Evolutionary conservation across 192 early-diverging fungal species (phyloP), one percentile per base, ranked within the genome.

Genomic region (Lobosporangium transversale): DNA sequence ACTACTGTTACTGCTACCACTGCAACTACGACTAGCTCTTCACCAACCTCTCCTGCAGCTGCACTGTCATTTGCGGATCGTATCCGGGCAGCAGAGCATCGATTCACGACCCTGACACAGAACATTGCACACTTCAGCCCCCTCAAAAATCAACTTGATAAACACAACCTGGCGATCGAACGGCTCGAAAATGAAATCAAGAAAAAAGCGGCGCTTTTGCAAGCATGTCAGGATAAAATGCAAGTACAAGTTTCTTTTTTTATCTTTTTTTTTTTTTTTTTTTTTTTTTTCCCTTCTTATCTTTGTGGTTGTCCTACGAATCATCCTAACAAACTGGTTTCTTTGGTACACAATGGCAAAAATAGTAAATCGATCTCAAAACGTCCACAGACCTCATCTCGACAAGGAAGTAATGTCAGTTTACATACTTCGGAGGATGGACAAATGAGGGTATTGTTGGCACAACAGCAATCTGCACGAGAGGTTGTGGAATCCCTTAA

Each of bases 81-180:
- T 10, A 58, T 76, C 59, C 59, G 42, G 2, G 51, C 58, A 32
- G 64, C 73, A 30, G 73, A 76, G 37, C 73, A 76, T 32, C 57
- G 64, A 8, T 76, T 76, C 48, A 76, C 73, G 20, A 9, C 73
- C 11, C 43, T 76, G 24, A 76, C 73, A 9, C 73, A 76, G 21
- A 76, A 76, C 59, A 76, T 76, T 58, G 64, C 73, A 7, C 73
- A 76, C 53, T 76, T 76, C 53, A 76, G 73, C 53, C 73, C 73
- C 4, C 53, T 76, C 43, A 76, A 76, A 48, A 61, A 15, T 20
- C 73, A 67, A 23, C 48, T 76, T 15, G 73, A 76, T 57, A 76
- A 62, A 36, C 73, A 76, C 48, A 76, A 76, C 29, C 8, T 76
- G 6, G 32, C 65, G 12, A 76, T 76, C 44, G 73, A 76, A 15